Base-by-base conservation (phyloP, 148 eudicot genomes). In the Diospyros kaki region DNA sequence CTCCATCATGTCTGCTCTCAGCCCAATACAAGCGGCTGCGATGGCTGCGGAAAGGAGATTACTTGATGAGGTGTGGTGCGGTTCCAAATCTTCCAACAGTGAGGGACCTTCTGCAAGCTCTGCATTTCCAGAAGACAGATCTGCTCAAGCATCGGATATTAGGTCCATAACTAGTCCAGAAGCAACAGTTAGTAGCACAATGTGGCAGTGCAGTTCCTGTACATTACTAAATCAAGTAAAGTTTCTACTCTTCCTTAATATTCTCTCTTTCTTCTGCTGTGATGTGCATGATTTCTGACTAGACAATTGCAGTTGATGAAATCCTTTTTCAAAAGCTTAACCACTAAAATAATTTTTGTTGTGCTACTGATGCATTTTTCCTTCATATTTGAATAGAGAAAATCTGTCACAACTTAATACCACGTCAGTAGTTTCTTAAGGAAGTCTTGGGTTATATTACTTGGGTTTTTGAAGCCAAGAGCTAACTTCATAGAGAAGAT, bases 221-320 rank as follows among this genome's bases (percentile, higher is more conserved):
- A 89, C 96, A 68, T 85, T 93, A 78, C 73, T 85, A 43, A 93
- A 93, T 84, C 81, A 81, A 88, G 98, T 93, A 86, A 74, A 42
- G 45, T 67, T 79, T 70, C 70, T n/a, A 45, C 68, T 38, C 59
- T 5, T 60, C 58, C 45, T 42, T 44, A 4, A 6, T 14, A 38
- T 70, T 54, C 9, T 56, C 44, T 9, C 51, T 9, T 69, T 72
- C 14, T 2, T 63, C 38, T 71, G 56, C 75, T 71, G 44, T 41
- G 40, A 11, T 50, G 5, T 50, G 11, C 56, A 38, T 50, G 15
- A 8, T 69, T 69, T 14, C 14, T 15, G 56, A 61, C 43, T 55
- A 5, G 13, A 54, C 4, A 68, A 68, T 68, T 6, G 11, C 17
- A 68, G 44, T 68, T 15, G 28, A 28, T 40, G 5, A 28, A 41